Evolutionary conservation across 2,329 filamentous ascomycete species (phyloP), one percentile per base, ranked within the genome.

Genomic region (Trichoderma guizhouense): DNA sequence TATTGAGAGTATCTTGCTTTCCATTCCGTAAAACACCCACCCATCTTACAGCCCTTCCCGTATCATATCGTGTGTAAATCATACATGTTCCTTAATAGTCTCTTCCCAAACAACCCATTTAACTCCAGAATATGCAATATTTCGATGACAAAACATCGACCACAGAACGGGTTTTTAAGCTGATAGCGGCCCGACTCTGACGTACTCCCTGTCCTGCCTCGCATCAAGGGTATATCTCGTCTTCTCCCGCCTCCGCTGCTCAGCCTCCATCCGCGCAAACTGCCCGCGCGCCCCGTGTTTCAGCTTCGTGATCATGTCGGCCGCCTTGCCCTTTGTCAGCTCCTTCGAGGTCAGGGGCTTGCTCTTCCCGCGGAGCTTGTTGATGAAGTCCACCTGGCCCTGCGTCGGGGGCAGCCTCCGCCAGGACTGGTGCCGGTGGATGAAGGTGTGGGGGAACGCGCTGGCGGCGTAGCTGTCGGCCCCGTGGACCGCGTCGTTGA

Each of bases 231-330:
- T 80, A 75, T 28, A 72, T 76, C 47, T 82, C 78, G 34, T 65
- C 73, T 77, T 85, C 64, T 83, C 81, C 43, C 79, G 82, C 66
- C 86, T 86, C 57, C 84, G 87, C 78, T 86, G 89, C 69, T 86
- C 83, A 0, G 82, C 83, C 77, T 87, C 85, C 71, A 88, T 81
- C 39, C 77, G 84, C 30, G 85, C 83, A 78, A 87, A 94, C 83
- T 83, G 89, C 74, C 82, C 92, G 80, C 84, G 88, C 1, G 93
- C 93, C 0, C 95, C 95, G 79, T 96, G 92, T 80, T 92, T 95
- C 73, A 97, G 79, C 81, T 97, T 97, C 8, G 93, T 97, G 74
- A 98, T 97, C 92, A 97, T 95, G 79, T 98, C 95, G 5, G 87
- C 87, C 5, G 94, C 95, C 78, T 89, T 90, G 8, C 95, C 95